These are phyloP conservation scores for Alternaria hordeiaustralica DNA, from an alignment of 2,329 filamentous ascomycete species.

Conservation along the genomic window DNA sequence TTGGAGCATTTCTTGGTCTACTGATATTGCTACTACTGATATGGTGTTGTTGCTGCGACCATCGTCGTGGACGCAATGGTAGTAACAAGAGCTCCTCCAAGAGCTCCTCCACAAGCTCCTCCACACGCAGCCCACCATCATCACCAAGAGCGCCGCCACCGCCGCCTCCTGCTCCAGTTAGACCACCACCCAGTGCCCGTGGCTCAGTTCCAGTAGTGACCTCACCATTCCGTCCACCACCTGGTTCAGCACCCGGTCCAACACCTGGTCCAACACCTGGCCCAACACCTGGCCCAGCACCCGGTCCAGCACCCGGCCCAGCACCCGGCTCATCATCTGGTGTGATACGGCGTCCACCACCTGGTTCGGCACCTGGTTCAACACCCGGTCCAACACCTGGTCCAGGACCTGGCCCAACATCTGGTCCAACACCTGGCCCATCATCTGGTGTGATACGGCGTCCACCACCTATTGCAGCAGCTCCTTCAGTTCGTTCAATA, in stretches of 20 bases:
- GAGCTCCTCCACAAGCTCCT: not conserved
- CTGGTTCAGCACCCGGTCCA: too few relatives aligned
- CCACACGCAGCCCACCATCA: not conserved
- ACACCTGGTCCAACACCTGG: too few relatives aligned
- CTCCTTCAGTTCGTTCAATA: not conserved
- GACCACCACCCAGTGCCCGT: not conserved
- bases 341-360: not conserved
- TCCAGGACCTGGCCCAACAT: too few relatives aligned
- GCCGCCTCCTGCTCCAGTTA: not conserved
- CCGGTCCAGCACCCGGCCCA: too few relatives aligned
- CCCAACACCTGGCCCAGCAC: too few relatives aligned
- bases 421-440: too few relatives aligned
- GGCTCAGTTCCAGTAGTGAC: not conserved
- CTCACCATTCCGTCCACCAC: not conserved
- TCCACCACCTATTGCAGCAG: not conserved
- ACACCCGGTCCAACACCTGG: too few relatives aligned
- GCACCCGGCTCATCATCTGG: too few relatives aligned
- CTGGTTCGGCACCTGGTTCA: not conserved
- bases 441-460: not conserved
- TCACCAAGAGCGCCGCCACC: not conserved
- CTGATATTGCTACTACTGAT: not conserved
- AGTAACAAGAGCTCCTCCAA: not conserved
- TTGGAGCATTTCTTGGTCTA: not conserved
- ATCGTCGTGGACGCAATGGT: not conserved
- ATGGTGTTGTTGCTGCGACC: not conserved